These are phyloP conservation scores for Quercus parvula DNA, from an alignment of 306 rosid species.

Conservation along the genomic window DNA sequence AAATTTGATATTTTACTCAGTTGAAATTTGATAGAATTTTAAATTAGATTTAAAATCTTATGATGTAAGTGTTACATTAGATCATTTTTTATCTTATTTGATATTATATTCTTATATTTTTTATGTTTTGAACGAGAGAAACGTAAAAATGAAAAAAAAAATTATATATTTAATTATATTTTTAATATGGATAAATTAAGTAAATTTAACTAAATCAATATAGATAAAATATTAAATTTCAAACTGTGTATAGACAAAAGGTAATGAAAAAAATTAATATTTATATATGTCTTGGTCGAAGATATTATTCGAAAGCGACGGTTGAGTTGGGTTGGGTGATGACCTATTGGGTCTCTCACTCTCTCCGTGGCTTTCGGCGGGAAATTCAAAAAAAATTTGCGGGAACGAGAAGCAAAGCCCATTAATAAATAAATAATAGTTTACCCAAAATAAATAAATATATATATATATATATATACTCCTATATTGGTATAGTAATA, in stretches of 20 bases:
- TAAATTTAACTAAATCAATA: too few relatives aligned
- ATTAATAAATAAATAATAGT: not conserved
- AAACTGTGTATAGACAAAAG: too few relatives aligned
- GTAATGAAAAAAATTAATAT: too few relatives aligned
- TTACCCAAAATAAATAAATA: too few relatives aligned
- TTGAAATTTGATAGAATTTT: rapidly evolving
- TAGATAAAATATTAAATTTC: too few relatives aligned
- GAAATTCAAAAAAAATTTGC: not conserved
- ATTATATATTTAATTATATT: rapidly evolving
- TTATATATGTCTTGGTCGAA: too few relatives aligned
- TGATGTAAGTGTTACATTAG: rapidly evolving
- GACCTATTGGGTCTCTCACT: too few relatives aligned
- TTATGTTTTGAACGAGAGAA: rapidly evolving
- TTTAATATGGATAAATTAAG: rapidly evolving
- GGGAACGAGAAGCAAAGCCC: not conserved
- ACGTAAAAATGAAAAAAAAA: rapidly evolving
- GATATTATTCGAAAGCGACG: slow-evolving; percentile 1
- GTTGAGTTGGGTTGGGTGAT: not conserved
- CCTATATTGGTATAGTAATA: too few relatives aligned
- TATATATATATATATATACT: too few relatives aligned
- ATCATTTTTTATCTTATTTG: too few relatives aligned
- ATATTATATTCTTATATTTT: rapidly evolving
- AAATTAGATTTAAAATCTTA: rapidly evolving
- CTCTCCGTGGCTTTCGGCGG: slow-evolving; percentile 3
- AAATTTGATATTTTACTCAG: rapidly evolving